These are phyloP conservation scores for Saprolegnia parasitica DNA, from an alignment of 352 stramenopile genomes.

Conservation along the genomic window DNA sequence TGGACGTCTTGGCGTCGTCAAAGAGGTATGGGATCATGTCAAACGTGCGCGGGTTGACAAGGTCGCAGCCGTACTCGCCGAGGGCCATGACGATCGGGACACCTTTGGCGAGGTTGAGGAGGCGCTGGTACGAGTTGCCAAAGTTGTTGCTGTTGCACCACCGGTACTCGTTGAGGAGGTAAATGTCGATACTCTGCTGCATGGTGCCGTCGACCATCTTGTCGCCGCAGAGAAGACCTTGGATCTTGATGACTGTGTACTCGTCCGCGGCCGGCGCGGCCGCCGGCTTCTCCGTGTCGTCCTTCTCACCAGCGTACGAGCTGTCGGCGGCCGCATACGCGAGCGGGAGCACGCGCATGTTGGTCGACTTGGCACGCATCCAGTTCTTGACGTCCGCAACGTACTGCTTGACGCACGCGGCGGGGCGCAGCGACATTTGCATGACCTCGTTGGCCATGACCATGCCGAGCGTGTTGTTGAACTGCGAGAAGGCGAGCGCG, in stretches of 20 bases:
- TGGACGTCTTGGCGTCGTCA: constrained; percentile 50
- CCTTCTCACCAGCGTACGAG: constrained; percentile 6
- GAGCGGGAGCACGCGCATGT: constrained; percentile 28
- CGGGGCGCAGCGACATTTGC: constrained; percentile 22
- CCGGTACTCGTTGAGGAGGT: constrained; percentile 86
- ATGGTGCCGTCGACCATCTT: constrained; percentile 78
- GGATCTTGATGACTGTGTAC: constrained; percentile 78
- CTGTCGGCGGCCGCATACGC: constrained; percentile 30
- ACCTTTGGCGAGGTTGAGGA: constrained; percentile 67
- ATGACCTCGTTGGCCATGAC: constrained; percentile 31
- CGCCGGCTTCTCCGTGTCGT: constrained; percentile 15
- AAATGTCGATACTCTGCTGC: constrained; percentile 82
- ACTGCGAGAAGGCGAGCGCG: constrained; percentile 20
- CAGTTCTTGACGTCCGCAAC: constrained; percentile 29
- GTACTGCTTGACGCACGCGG: constrained; percentile 31
- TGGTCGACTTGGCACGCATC: constrained; percentile 25
- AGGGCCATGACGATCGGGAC: constrained; percentile 76
- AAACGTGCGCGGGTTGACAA: constrained; percentile 48
- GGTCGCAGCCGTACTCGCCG: constrained; percentile 73
- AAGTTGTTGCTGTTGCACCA: constrained; percentile 74
- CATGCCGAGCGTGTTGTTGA: constrained; percentile 30
- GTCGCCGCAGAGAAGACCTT: constrained; percentile 78
- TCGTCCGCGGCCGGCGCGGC: constrained; percentile 44
- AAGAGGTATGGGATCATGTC: constrained; percentile 81
- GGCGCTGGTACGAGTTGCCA: constrained; percentile 59